Base-by-base conservation (phyloP, 2,329 filamentous ascomycete species). In the Elsinoe ampelina region DNA sequence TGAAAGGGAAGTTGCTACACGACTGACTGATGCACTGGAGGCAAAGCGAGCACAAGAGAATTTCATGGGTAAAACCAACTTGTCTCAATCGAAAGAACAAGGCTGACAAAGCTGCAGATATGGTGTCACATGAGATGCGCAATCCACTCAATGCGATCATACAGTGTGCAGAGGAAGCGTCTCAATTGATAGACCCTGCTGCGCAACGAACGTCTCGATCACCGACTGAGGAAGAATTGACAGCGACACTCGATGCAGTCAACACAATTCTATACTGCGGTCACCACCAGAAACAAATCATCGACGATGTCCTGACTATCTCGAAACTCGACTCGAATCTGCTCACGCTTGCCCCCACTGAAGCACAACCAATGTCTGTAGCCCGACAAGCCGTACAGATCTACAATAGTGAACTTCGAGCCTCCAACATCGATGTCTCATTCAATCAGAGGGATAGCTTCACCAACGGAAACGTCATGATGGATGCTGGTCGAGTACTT, bases 231-330 rank as follows among this genome's bases (percentile, higher is more conserved):
- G 54, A 56, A 2, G 22, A 38, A 15, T 30, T 32, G 3, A 20
- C 52, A 8, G 41, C 54, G 7, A 35, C 17, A 1, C 13, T 57
- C 15, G 58, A 60, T 17, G 56, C 58, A 15, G 52, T 55, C 3
- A 57, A 55, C 19, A 60, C 56, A 2, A 60, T 60, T 13, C 54
- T 47, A 11, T 55, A 58, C 15, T 60, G 58, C 34, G 56, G 56
- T 7, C 19, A 50, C 8, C 58, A 60, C n/a, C 51, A 56, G 52
- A 58, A 55, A 17, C 57, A 54, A n/a, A 76, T 77, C 35, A 73
- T 76, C 8, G 73, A 76, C 58, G 74, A 77, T 56, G 68, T 77
- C 5, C 64, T 76, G 1, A 75, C 72, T 0, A 62, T 75, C 10
- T 73, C 70, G 38, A 75, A 75, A 54, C 68, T 76, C 13, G 73